Percentiles rank a stretch among this genome's conserved stretches.
Evolutionary conservation across 352 stramenopile species (phyloP).

Genomic region (Phytophthora hybrid): DNA sequence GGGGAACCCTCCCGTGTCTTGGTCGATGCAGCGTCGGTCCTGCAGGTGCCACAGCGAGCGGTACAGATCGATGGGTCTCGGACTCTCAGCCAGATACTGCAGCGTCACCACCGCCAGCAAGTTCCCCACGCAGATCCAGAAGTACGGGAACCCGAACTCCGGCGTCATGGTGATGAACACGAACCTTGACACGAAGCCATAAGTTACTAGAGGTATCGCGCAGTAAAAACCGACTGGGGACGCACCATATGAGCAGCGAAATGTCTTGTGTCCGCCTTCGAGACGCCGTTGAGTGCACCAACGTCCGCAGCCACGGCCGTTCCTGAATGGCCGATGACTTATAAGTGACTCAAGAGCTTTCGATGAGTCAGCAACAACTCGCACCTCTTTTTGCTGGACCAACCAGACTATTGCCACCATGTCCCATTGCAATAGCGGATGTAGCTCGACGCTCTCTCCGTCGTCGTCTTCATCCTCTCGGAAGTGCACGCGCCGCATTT

Average conservation of each 20-base stretch:
- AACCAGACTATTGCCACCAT: slow-evolving; percentile 50
- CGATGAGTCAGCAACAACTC: not conserved
- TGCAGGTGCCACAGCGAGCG: slow-evolving; percentile 33
- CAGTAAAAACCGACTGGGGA: not conserved
- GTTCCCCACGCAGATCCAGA: slow-evolving; percentile 76
- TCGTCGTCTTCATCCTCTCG: slow-evolving; percentile 31
- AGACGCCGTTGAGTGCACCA: slow-evolving; percentile 67
- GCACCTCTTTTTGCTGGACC: slow-evolving; percentile 50
- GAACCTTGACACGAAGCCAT: slow-evolving; percentile 47
- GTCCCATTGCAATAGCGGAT: slow-evolving; percentile 70
- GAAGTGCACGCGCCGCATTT: slow-evolving; percentile 43
- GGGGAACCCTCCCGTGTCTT: slow-evolving; percentile 64
- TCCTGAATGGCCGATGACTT: slow-evolving; percentile 8
- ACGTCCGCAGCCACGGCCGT: slow-evolving; percentile 41
- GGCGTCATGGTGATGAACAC: slow-evolving; percentile 64
- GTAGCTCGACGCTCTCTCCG: slow-evolving; percentile 32
- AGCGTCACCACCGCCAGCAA: slow-evolving; percentile 55
- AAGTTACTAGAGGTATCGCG: slow-evolving; percentile 1
- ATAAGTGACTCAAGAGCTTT: not conserved
- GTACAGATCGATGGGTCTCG: slow-evolving; percentile 67
- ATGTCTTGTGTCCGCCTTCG: slow-evolving; percentile 65
- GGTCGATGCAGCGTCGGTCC: slow-evolving; percentile 44
- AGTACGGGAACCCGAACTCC: slow-evolving; percentile 69
- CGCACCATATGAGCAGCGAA: slow-evolving; percentile 70
- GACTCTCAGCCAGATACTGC: slow-evolving; percentile 53